Evolutionary conservation across 2,329 filamentous ascomycete genomes (phyloP).

Genomic region (Acrocalymma vagum): DNA sequence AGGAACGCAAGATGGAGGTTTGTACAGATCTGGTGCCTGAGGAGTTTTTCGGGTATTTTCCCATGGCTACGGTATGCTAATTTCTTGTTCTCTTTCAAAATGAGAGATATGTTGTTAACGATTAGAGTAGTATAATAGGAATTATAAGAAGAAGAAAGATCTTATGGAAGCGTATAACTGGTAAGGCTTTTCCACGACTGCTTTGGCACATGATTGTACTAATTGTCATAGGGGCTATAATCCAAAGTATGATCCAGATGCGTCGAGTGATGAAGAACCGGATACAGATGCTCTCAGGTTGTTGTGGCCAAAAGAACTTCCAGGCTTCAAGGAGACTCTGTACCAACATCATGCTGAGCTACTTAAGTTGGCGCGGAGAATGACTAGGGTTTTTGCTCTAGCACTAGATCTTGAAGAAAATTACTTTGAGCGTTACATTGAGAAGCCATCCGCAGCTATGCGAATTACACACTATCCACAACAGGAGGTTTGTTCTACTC

Average conservation of each 20-base stretch:
- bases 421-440: constrained; percentile 64
- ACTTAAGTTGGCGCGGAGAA: constrained; percentile 59
- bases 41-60: constrained; percentile 47
- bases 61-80: constrained; percentile 36
- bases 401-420: constrained; percentile 62
- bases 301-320: constrained; percentile 36
- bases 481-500: too few relatives aligned
- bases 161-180: constrained; percentile 40
- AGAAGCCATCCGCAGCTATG: constrained; percentile 55
- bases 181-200: too few relatives aligned
- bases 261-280: constrained; percentile 10
- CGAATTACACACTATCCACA: constrained; percentile 32
- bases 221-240: constrained; percentile 28
- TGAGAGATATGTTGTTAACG: neutral
- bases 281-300: constrained; percentile 8
- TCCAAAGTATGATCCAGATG: constrained; percentile 23
- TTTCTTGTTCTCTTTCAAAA: neutral
- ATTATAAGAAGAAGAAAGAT: constrained; percentile 58
- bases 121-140: constrained; percentile 53
- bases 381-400: constrained; percentile 64
- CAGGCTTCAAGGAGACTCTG: constrained; percentile 58
- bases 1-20: constrained; percentile 56
- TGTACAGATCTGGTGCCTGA: constrained; percentile 51
- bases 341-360: constrained; percentile 59
- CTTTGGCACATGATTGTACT: too few relatives aligned